phyloP scores from a whole-genome alignment of 306 rosid species.

The Mucuna pruriens region DNA sequence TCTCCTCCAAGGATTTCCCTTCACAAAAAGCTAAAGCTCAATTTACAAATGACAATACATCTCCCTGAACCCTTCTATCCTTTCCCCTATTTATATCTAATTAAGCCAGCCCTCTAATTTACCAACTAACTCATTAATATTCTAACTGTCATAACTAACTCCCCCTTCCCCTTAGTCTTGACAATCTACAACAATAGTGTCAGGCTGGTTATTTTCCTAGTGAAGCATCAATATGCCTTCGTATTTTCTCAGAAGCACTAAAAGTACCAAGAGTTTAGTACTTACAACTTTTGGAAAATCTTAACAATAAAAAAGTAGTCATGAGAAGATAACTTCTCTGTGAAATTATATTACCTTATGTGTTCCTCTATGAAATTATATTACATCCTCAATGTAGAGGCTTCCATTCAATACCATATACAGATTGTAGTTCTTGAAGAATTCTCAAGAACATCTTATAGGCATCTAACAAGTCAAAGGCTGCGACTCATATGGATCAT shows the following conservation, averaged over 20 bases:
- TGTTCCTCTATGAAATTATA: not conserved
- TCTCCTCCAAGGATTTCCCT: too few species aligned
- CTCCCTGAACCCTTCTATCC: too few species aligned
- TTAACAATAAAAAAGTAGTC: not conserved
- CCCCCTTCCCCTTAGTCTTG: too few species aligned
- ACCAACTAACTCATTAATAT: too few species aligned
- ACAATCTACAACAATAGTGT: not conserved
- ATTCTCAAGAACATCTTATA: slow-evolving; percentile 2
- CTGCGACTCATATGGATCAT: not conserved
- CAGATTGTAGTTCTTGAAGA: slow-evolving; percentile 11
- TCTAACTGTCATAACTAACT: too few species aligned
- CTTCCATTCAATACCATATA: not conserved
- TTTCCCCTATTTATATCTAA: too few species aligned
- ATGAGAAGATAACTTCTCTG: not conserved
- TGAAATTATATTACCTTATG: not conserved
- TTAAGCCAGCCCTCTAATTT: too few species aligned
- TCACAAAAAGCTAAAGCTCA: too few species aligned
- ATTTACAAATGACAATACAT: too few species aligned
- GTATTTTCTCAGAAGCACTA: not conserved
- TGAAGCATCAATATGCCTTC: not conserved
- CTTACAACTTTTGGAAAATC: not conserved
- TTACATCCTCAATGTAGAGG: slow-evolving; percentile 11
- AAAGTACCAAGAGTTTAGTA: not conserved
- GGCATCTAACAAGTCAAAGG: slow-evolving; percentile 10
- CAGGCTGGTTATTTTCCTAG: not conserved